Evolutionary conservation across 805 yeast species (phyloP).

Genomic region (Ogataea ramenticola): DNA sequence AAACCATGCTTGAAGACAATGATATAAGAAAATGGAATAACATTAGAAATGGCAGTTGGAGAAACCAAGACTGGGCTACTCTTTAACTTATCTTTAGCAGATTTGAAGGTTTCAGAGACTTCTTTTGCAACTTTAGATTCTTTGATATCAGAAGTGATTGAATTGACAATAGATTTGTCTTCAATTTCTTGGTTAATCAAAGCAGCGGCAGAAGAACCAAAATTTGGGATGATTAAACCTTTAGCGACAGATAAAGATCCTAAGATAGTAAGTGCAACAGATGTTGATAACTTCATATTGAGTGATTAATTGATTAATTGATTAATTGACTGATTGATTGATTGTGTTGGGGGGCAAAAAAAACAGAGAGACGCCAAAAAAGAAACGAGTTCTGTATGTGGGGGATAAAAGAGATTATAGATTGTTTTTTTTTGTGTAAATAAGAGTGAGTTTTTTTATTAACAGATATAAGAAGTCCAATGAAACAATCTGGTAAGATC

Average conservation of each 20-base stretch:
- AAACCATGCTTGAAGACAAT: constrained; percentile 71
- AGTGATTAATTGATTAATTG: neutral
- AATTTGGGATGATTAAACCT: constrained; percentile 55
- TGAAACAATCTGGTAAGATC: no score
- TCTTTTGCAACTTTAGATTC: constrained; percentile 1
- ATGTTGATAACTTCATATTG: constrained; percentile 11
- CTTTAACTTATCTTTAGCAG: constrained; percentile 19
- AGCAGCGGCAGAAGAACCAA: constrained; percentile 13
- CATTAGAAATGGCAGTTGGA: constrained; percentile 33
- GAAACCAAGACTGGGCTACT: constrained; percentile 39
- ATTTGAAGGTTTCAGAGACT: constrained; percentile 5
- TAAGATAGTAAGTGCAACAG: constrained; percentile 20
- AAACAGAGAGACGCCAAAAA: no score
- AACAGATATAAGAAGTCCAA: no score
- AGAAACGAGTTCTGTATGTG: no score
- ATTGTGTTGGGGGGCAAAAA: no score
- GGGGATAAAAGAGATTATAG: no score
- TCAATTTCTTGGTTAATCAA: constrained; percentile 2
- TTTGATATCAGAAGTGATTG: constrained; percentile 1
- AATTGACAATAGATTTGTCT: neutral
- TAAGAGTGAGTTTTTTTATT: no score
- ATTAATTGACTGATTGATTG: neutral
- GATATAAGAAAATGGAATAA: constrained; percentile 73
- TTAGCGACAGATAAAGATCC: constrained; percentile 21
- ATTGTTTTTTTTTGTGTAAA: no score